Base-by-base conservation (phyloP, 1,284 basidiomycete genomes). In the Rhodotorula sp. region DNA sequence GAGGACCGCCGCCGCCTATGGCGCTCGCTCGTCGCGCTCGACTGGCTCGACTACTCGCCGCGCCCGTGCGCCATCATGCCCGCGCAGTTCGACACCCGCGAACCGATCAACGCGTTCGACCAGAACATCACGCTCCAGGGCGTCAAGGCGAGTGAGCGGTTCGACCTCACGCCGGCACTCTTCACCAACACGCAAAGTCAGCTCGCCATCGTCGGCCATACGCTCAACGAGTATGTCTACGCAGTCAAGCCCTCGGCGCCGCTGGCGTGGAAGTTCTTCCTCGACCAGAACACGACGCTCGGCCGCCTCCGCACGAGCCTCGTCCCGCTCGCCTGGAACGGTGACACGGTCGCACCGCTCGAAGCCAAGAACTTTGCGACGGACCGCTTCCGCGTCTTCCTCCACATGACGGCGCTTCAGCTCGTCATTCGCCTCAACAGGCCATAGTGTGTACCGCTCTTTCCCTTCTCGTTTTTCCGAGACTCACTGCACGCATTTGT, bases 1-100 rank as follows among this genome's bases (percentile, higher is more conserved):
- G 67, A 76, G 41, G 74, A 74, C 25, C 67, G 72, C 17, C 70
- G 74, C 14, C 53, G 68, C 3, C 52, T 76, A 2, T 76, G 74
- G 74, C 64, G 62, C 42, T 53, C 70, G 53, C 59, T 76, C 27
- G 21, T 73, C 42, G 66, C 50, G 1, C 34, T 61, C 64, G 74
- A 76, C 66, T 67, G 70, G 70, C 53, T 74, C 61, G 66, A 66
- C 44, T 34, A 54, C 8, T 46, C 60, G 5, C 63, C 58, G 0
- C 70, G 74, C 4, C 58, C 61, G 34, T 70, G 61, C 23, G 27
- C 41, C 9, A 64, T 68, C 68, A 45, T 59, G 3, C 34, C 68
- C 12, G 27, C 65, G 10, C 66, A 72, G 17, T 66, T 63, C 67
- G 74, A 76, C 64, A 71, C 70, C 10, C 44, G 50, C 10, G 52